Base-by-base conservation (phyloP, 345 rosid genomes). In the Mallotus nudiflorus region DNA sequence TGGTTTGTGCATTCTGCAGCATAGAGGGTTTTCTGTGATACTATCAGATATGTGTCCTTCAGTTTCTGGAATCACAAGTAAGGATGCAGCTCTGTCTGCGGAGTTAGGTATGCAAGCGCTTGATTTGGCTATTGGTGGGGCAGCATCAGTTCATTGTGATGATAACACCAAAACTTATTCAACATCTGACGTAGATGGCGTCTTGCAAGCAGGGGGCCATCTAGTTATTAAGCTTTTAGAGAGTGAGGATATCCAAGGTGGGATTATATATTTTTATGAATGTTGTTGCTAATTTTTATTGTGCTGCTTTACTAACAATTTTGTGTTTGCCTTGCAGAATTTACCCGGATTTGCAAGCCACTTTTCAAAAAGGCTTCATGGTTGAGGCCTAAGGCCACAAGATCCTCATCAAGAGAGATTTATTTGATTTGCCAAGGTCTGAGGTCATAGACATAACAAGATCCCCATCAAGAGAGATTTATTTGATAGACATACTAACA, bases 361-460 rank as follows among this genome's bases (percentile, higher is more conserved):
- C 82, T 90, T 33, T 90, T 95, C 73, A 80, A 76, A 68, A 95
- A 92, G 85, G 86, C 94, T 9, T 87, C 97, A 31, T 88, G 91
- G 98, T 76, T 92, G 79, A 85, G 99, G 76, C 97, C 99, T 15
- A 95, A 90, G 82, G 97, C 99, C 59, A 90, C 97, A 48, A 83
- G 97, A 83, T 80, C 97, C 27, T 90, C 99, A 40, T 95, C 99
- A 20, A 86, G 97, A 83, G 96, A 92, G 80, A 95, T 92, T 66
- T 94, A 90, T 80, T 84, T 89, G 79, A 90, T 92, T 48, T 90
- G 96, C 77, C 97, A 87, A 82, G 85, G 85, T 27, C 80, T 91
- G 64, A 76, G 67, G 68, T 72, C 65, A 24, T 82, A 73, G 62
- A 71, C 37, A n/a, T n/a, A n/a, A n/a, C n/a, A n/a, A n/a, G n/a